Conservation (phyloP, 2,329 filamentous ascomycete species). For the Ampelomyces quisqualis region DNA sequence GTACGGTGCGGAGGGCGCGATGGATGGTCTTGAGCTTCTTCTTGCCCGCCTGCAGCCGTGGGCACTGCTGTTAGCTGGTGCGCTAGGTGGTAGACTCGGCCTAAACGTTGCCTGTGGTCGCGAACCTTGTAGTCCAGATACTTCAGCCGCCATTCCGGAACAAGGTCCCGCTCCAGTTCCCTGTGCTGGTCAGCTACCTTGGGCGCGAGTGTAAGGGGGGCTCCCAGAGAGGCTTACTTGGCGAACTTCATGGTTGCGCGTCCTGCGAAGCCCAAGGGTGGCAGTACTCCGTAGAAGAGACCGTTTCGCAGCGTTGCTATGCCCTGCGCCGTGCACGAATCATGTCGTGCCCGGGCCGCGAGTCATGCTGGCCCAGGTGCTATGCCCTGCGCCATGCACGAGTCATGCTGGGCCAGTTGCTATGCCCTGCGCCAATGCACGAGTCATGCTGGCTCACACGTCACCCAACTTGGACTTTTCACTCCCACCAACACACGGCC, state of each 20-base stretch:
- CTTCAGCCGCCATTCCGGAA: constrained; percentile 92
- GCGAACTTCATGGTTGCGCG: constrained; percentile 59
- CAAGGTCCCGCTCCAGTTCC: constrained; percentile 82
- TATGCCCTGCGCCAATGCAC: too few species aligned
- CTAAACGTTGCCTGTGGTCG: constrained; percentile 2
- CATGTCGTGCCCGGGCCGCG: too few species aligned
- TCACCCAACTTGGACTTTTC: too few species aligned
- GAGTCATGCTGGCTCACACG: too few species aligned
- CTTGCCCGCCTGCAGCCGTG: constrained; percentile 63
- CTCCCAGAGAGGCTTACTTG: constrained; percentile 50
- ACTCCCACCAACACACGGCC: too few species aligned
- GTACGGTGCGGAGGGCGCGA: constrained; percentile 65
- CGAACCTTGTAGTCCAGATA: constrained; percentile 89
- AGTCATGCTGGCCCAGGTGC: too few species aligned
- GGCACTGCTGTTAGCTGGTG: constrained; percentile 12
- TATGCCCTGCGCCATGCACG: too few species aligned
- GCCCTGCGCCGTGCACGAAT: too few species aligned
- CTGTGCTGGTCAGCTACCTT: constrained; percentile 39
- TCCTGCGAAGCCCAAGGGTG: too few species aligned
- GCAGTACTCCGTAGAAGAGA: too few species aligned
- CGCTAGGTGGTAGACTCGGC: constrained; percentile 11
- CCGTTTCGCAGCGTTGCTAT: too few species aligned
- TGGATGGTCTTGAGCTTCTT: constrained; percentile 85
- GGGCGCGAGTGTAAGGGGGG: neutral
- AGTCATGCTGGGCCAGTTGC: too few species aligned